Percentiles rank a stretch among this genome's conserved stretches.
phyloP scores from a whole-genome alignment of 2,329 filamentous ascomycete species.

The Fusarium nisikadoi region DNA sequence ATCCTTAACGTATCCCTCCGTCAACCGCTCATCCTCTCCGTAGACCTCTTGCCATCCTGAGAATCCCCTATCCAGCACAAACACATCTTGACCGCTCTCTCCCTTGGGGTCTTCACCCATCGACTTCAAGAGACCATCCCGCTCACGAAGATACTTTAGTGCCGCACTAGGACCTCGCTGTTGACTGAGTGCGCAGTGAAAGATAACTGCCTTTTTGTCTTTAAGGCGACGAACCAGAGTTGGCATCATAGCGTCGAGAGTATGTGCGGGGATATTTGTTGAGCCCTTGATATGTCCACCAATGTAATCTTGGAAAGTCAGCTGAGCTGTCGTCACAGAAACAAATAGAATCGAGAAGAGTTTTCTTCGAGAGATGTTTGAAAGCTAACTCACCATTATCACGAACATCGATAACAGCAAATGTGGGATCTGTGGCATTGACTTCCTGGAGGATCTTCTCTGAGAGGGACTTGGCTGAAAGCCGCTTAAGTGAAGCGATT shows the following conservation, averaged over 20 bases:
- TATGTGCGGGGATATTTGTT: conserved; percentile 77
- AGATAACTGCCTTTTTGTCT: conserved; percentile 85
- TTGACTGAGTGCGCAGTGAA: conserved; percentile 94
- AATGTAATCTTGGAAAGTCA: conserved; percentile 73
- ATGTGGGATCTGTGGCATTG: conserved; percentile 54
- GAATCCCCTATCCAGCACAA: conserved; percentile 86
- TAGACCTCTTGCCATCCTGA: conserved; percentile 87
- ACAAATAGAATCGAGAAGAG: background rate
- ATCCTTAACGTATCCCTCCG: conserved; percentile 85
- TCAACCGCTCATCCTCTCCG: conserved; percentile 81
- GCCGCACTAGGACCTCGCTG: conserved; percentile 89
- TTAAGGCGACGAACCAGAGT: conserved; percentile 82
- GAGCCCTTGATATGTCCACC: conserved; percentile 88
- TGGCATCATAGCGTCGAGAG: conserved; percentile 80
- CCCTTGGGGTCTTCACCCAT: conserved; percentile 47
- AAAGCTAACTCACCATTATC: conserved; percentile 72
- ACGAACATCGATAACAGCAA: conserved; percentile 88
- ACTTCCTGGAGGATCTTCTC: conserved; percentile 67
- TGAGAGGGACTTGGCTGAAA: conserved; percentile 76
- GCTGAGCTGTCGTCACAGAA: background rate
- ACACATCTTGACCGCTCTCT: conserved; percentile 80
- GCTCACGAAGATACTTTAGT: conserved; percentile 79
- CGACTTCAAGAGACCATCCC: conserved; percentile 59
- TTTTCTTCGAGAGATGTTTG: background rate
- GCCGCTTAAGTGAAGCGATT: conserved; percentile 71